Percentiles rank a stretch among this genome's conserved stretches.
These are phyloP conservation scores for Pleoardoris graminearum DNA, from an alignment of 2,329 filamentous ascomycete species.

Conservation along the genomic window DNA sequence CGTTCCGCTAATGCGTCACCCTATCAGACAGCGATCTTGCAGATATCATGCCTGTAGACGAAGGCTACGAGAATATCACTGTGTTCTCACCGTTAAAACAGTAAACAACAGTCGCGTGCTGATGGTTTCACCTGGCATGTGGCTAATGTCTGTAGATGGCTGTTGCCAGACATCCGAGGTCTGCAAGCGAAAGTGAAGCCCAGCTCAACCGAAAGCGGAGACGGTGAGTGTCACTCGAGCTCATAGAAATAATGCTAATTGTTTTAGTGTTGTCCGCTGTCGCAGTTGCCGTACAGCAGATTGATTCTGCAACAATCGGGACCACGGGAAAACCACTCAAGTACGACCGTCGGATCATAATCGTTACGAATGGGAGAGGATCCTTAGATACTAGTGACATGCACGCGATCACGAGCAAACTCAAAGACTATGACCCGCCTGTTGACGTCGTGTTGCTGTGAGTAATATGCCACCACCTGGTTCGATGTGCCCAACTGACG, in stretches of 20 bases:
- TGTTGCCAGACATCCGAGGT: constrained; percentile 70
- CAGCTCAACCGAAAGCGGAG: constrained; percentile 70
- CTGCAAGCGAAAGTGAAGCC: constrained; percentile 68
- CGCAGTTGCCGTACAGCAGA: constrained; percentile 85
- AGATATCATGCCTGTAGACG: constrained; percentile 61
- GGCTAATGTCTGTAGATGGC: constrained; percentile 47
- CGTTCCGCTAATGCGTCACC: not conserved
- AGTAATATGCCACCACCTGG: constrained; percentile 44
- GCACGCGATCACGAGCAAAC: constrained; percentile 69
- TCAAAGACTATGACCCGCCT: constrained; percentile 65
- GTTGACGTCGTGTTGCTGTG: constrained; percentile 82
- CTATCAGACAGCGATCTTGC: constrained; percentile 30
- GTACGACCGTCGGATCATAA: constrained; percentile 61
- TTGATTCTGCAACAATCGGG: constrained; percentile 79
- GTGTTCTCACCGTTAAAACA: constrained; percentile 69
- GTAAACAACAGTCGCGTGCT: constrained; percentile 40
- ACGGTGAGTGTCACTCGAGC: constrained; percentile 56
- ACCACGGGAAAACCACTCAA: constrained; percentile 54
- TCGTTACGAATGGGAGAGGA: constrained; percentile 81
- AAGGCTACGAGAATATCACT: constrained; percentile 79
- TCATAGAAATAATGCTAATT: constrained; percentile 16
- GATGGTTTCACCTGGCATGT: not conserved
- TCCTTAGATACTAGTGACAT: constrained; percentile 73
- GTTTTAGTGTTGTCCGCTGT: constrained; percentile 73
- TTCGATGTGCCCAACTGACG: constrained; percentile 23